These are phyloP conservation scores for Sclerotinia subarctica DNA, from an alignment of 2,329 filamentous ascomycete species.

Conservation along the genomic window DNA sequence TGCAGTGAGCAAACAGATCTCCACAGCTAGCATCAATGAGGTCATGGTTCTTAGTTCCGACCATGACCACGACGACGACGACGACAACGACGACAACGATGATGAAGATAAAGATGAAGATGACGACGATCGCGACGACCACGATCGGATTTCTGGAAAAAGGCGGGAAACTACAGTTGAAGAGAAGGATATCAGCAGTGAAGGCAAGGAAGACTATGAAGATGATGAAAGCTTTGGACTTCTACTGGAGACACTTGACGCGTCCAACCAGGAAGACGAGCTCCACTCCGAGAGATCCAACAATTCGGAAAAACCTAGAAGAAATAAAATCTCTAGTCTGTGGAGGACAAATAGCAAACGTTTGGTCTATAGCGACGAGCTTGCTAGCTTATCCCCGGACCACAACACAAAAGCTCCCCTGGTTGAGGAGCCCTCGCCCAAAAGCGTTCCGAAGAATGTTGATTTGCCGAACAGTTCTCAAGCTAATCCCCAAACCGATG, in stretches of 20 bases:
- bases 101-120: no score
- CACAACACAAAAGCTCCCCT: conserved; percentile 19
- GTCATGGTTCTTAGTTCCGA: conserved; percentile 35
- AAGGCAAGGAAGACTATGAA: conserved; percentile 20
- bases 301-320: conserved; percentile 30
- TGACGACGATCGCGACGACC: conserved; percentile 20
- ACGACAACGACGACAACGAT: neutral
- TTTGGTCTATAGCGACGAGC: conserved; percentile 36
- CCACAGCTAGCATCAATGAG: conserved; percentile 25
- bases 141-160: conserved; percentile 34
- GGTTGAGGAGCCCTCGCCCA: conserved; percentile 6
- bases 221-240: conserved; percentile 37
- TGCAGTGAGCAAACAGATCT: conserved; percentile 31
- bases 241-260: conserved; percentile 37
- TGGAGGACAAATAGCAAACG: conserved; percentile 37
- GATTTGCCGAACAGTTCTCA: neutral
- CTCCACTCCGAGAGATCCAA: conserved; percentile 27
- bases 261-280: conserved; percentile 27
- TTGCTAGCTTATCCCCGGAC: conserved; percentile 27
- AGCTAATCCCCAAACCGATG: conserved; percentile 10
- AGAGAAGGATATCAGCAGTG: neutral
- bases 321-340: conserved; percentile 37
- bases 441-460: neutral
- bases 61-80: neutral
- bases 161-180: conserved; percentile 32